A percentile compares a stretch with the other conserved stretches of the same genome.
Evolutionary conservation across 768 basidiomycete genomes (phyloP).

Genomic region (Phylloporus arenicola): DNA sequence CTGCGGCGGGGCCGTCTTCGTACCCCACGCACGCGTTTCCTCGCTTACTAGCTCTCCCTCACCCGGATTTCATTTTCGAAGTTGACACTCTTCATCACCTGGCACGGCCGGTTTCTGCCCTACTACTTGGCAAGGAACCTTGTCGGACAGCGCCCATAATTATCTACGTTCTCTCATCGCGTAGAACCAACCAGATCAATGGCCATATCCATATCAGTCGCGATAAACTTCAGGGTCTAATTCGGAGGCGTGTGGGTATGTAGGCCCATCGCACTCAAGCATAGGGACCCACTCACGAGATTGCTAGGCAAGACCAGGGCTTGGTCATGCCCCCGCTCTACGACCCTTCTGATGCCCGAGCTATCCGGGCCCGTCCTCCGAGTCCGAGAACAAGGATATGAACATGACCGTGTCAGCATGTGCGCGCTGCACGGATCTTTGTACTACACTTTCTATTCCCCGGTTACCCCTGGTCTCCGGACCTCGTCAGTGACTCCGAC

Average conservation of each 20-base stretch:
- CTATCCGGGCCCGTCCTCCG: neutral
- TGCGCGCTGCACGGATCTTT: neutral
- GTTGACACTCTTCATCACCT: too few species aligned
- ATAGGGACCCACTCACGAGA: neutral
- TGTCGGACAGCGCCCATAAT: neutral
- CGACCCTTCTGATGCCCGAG: neutral
- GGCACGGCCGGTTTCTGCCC: neutral
- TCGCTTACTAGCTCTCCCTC: neutral
- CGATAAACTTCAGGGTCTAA: conserved; percentile 12
- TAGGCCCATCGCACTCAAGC: too few species aligned
- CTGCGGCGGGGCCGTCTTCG: neutral
- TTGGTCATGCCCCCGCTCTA: neutral
- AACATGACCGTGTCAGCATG: neutral
- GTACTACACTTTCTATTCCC: neutral
- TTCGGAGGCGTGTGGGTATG: neutral
- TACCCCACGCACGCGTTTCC: too few species aligned
- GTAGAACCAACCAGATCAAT: conserved; percentile 7
- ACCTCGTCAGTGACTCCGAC: neutral
- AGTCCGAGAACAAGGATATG: neutral
- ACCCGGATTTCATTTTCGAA: neutral
- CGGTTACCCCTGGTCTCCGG: neutral
- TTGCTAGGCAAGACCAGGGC: neutral
- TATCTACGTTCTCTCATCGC: neutral
- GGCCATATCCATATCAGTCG: neutral
- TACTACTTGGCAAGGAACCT: neutral